phyloP scores from a whole-genome alignment of 805 yeast genomes.

The Saturnispora hagleri region DNA sequence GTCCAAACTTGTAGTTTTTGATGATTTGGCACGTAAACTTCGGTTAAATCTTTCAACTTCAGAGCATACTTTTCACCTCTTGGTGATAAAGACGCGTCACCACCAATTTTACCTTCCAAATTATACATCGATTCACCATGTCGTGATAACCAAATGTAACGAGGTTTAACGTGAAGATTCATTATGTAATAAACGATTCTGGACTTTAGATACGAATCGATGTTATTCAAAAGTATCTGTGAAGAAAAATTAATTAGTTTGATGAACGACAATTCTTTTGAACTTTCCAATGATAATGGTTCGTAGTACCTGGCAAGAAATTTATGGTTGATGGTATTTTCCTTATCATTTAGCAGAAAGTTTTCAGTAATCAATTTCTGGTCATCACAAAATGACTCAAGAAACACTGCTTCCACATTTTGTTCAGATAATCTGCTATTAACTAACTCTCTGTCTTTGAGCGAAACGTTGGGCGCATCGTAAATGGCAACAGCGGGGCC shows the following conservation, averaged over 20 bases:
- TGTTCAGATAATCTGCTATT: constrained; percentile 46
- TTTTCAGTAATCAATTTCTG: constrained; percentile 68
- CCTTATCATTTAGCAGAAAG: constrained; percentile 59
- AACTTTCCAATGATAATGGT: constrained; percentile 52
- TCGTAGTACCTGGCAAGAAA: constrained; percentile 70
- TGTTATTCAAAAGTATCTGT: constrained; percentile 79
- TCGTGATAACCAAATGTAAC: constrained; percentile 87
- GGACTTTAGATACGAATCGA: constrained; percentile 81
- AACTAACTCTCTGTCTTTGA: constrained; percentile 57
- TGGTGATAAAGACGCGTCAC: constrained; percentile 77
- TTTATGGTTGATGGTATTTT: constrained; percentile 60
- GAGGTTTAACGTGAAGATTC: constrained; percentile 89
- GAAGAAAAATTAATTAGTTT: constrained; percentile 82
- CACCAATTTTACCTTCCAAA: constrained; percentile 91
- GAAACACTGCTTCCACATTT: constrained; percentile 78
- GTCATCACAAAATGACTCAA: constrained; percentile 89
- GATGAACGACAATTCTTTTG: constrained; percentile 68
- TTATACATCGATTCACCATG: constrained; percentile 95
- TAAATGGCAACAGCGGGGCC: constrained; percentile 81
- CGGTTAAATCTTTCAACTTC: constrained; percentile 70
- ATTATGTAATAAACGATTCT: constrained; percentile 91
- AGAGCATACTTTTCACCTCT: constrained; percentile 79
- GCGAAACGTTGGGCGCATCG: constrained; percentile 88
- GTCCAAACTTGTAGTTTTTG: constrained; percentile 88
- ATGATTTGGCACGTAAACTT: constrained; percentile 50